These are phyloP conservation scores for Thalassiosira mediterranea DNA, from an alignment of 352 stramenopile species.

Conservation along the genomic window DNA sequence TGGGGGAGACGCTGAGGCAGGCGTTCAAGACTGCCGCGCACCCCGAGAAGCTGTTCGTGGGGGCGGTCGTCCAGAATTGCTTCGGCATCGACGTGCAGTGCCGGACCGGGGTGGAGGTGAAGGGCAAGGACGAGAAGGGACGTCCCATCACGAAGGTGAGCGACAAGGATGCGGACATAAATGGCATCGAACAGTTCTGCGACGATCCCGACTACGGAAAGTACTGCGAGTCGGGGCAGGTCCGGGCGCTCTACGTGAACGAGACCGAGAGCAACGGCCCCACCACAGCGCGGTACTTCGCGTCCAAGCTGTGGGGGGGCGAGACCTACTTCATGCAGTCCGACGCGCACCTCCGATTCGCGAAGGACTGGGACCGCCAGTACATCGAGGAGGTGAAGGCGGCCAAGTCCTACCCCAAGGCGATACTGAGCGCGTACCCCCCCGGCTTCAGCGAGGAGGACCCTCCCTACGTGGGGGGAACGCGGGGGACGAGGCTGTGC, in stretches of 20 bases:
- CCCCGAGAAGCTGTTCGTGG: slow-evolving; percentile 77
- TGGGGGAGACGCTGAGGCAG: slow-evolving; percentile 68
- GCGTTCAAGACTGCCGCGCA: slow-evolving; percentile 63
- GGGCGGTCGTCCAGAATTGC: slow-evolving; percentile 83
- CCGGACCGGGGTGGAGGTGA: slow-evolving; percentile 72
- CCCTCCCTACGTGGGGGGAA: slow-evolving; percentile 56
- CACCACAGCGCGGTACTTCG: slow-evolving; percentile 84
- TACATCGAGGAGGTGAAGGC: slow-evolving; percentile 64
- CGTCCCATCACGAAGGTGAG: slow-evolving; percentile 56
- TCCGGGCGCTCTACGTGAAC: slow-evolving; percentile 85
- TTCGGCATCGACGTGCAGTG: slow-evolving; percentile 59
- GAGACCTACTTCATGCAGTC: slow-evolving; percentile 87
- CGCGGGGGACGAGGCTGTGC: slow-evolving; percentile 50
- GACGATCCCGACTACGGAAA: slow-evolving; percentile 47
- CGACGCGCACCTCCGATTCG: slow-evolving; percentile 84
- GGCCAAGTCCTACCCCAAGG: slow-evolving; percentile 60
- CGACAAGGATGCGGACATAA: slow-evolving; percentile 77
- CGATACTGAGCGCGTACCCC: slow-evolving; percentile 67
- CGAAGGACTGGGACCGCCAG: slow-evolving; percentile 64
- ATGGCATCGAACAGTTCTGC: slow-evolving; percentile 87
- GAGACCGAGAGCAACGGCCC: slow-evolving; percentile 86
- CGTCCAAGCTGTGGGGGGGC: slow-evolving; percentile 76
- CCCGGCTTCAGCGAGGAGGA: slow-evolving; percentile 55
- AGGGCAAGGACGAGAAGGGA: slow-evolving; percentile 67
- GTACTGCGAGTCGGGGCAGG: slow-evolving; percentile 74